Percentiles rank a stretch among this genome's conserved stretches.
Conservation (phyloP, 2,329 filamentous ascomycete genomes). For the Atkinsonella hypoxylon region DNA sequence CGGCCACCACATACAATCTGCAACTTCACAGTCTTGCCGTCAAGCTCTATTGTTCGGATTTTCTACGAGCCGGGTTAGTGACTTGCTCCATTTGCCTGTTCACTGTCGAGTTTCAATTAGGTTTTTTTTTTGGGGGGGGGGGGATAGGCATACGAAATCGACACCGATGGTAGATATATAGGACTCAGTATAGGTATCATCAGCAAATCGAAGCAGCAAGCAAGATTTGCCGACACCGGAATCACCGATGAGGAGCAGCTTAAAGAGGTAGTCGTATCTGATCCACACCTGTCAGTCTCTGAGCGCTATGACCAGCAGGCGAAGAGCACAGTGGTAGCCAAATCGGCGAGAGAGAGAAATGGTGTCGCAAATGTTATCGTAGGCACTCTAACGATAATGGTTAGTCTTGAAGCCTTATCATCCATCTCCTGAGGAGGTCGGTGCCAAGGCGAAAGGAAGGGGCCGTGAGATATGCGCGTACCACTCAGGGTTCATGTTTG, state of each 20-base stretch:
- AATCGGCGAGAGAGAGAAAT: background rate
- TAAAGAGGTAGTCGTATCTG: conserved; percentile 99
- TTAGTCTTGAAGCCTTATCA: conserved; percentile 2
- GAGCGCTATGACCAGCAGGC: no score
- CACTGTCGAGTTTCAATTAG: background rate
- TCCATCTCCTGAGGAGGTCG: conserved; percentile 20
- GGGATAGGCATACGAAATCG: conserved; percentile 69
- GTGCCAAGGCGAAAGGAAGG: conserved; percentile 13
- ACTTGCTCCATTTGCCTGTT: background rate
- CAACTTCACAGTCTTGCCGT: conserved; percentile 98
- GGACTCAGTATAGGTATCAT: conserved; percentile 98
- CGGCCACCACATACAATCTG: conserved; percentile 66
- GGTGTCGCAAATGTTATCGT: background rate
- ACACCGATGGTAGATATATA: conserved; percentile 99
- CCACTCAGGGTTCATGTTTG: conserved; percentile 87
- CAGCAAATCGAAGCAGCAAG: conserved; percentile 91
- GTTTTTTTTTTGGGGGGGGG: no score
- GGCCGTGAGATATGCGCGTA: conserved; percentile 38
- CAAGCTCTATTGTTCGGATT: conserved; percentile 99
- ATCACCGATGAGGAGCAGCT: conserved; percentile 99
- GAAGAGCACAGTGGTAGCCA: background rate
- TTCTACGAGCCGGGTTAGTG: conserved; percentile 46
- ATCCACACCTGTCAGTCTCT: conserved; percentile 13
- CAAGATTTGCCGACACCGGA: conserved; percentile 99
- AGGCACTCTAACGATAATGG: conserved; percentile 3